Evolutionary conservation across 495 filamentous ascomycete species (phyloP), one percentile per base, ranked within the genome.

Genomic region (Aspergillus ostianus): DNA sequence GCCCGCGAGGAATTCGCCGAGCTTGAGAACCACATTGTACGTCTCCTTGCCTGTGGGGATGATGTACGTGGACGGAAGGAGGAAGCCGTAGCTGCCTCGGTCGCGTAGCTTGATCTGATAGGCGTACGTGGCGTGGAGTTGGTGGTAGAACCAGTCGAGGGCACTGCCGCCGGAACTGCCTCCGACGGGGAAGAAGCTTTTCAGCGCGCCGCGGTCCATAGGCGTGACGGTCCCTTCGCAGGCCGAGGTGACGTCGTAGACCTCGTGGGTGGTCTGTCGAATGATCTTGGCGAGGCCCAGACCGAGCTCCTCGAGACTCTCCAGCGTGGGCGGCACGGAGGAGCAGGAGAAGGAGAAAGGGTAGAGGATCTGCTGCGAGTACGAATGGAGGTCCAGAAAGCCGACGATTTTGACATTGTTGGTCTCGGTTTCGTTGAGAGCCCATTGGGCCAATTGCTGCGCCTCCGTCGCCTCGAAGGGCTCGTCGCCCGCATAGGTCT

Each of bases 31-130:
- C 0, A 92, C 90, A 51, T 88, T 86, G 64, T 93, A 87, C 20
- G 91, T 80, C 70, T 98, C 94, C 72, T 90, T 85, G 3, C 94
- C 94, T 0, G 92, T 93, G 0, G 94, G 93, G 5, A 96, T 72
- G 54, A 98, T 98, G 61, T 96, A 82, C 57, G 93, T 88, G 36
- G 84, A 85, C 0, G 94, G 94, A 9, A 98, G 79, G 51, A 98
- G 77, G 66, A 97, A 98, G 0, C 94, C 94, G 70, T 98, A 97
- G 72, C 85, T 94, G 3, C 94, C 94, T 0, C 91, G 96, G 74
- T 98, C 94, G 41, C 94, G 82, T 21, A 98, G 78, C 73, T 97
- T 98, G 70, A 98, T 89, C 77, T 98, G 94, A 67, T 95, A 98
- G 26, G 90, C 86, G 67, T 89, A 94, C 36, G 79, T 84, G n/a